Evolutionary conservation across 2,329 filamentous ascomycete genomes (phyloP).

Genomic region (Bipolaris cookei): DNA sequence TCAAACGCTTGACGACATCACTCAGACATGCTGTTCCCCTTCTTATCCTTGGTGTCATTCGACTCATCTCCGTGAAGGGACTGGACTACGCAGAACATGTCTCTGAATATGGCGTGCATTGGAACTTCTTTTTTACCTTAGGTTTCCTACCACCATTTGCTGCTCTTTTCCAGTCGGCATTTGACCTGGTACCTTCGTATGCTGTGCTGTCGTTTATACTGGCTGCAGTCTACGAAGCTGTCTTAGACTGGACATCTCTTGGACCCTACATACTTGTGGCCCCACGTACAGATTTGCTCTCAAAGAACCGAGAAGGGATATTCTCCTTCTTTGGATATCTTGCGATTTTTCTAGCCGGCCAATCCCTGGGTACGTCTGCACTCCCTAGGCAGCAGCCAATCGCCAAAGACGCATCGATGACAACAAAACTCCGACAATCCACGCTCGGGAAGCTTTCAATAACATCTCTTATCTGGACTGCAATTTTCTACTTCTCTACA

Average conservation of each 20-base stretch:
- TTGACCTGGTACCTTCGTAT: conserved; percentile 76
- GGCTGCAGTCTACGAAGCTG: conserved; percentile 72
- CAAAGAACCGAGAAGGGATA: conserved; percentile 93
- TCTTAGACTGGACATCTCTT: conserved; percentile 74
- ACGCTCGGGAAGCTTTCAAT: conserved; percentile 68
- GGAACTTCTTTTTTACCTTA: conserved; percentile 99
- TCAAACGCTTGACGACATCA: conserved; percentile 67
- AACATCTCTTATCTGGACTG: conserved; percentile 72
- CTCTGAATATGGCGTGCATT: conserved; percentile 96
- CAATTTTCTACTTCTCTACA: conserved; percentile 72
- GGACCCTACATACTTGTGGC: conserved; percentile 84
- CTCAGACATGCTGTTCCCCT: conserved; percentile 83
- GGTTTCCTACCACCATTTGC: conserved; percentile 88
- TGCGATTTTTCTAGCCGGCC: conserved; percentile 90
- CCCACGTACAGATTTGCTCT: conserved; percentile 77
- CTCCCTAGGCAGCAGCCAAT: conserved; percentile 65
- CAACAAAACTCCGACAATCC: conserved; percentile 58
- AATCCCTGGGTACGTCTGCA: conserved; percentile 79
- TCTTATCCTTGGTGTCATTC: conserved; percentile 76
- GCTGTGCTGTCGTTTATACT: conserved; percentile 75
- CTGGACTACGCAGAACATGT: conserved; percentile 97
- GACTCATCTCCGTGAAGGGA: conserved; percentile 88
- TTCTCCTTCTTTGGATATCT: conserved; percentile 94
- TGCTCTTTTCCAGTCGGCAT: conserved; percentile 76
- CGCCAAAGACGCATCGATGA: conserved; percentile 51